These are phyloP conservation scores for Cutaneotrichosporon sp. DNA, from an alignment of 1,284 basidiomycete genomes.

Conservation along the genomic window DNA sequence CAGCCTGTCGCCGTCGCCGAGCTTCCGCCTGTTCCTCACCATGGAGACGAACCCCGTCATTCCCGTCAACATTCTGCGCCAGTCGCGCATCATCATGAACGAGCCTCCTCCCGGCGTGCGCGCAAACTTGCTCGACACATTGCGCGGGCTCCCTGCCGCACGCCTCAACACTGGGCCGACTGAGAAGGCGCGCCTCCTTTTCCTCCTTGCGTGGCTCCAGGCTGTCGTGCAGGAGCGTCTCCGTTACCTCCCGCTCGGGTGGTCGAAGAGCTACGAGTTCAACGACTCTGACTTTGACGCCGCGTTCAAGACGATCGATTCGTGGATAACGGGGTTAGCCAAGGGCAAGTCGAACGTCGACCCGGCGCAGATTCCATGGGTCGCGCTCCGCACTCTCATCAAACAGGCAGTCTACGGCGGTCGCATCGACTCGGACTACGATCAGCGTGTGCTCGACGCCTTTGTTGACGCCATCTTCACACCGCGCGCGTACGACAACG, in stretches of 20 bases:
- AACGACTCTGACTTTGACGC: constrained; percentile 97
- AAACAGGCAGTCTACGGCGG: constrained; percentile 96
- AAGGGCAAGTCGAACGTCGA: constrained; percentile 88
- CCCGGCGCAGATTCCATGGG: constrained; percentile 87
- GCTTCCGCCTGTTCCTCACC: constrained; percentile 92
- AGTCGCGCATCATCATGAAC: constrained; percentile 94
- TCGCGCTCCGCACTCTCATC: constrained; percentile 81
- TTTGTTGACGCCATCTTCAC: constrained; percentile 90
- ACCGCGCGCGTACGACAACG: constrained; percentile 79
- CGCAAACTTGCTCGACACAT: constrained; percentile 86
- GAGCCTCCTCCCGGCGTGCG: constrained; percentile 94
- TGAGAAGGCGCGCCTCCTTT: constrained; percentile 86
- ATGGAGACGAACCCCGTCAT: constrained; percentile 86
- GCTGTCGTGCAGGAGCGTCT: constrained; percentile 92
- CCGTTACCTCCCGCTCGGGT: constrained; percentile 89
- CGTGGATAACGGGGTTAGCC: constrained; percentile 75
- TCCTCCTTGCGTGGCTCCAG: constrained; percentile 97
- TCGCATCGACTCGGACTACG: constrained; percentile 87
- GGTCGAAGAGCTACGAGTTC: constrained; percentile 95
- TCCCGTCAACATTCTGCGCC: constrained; percentile 90
- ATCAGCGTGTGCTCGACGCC: constrained; percentile 83
- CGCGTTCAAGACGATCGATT: constrained; percentile 84
- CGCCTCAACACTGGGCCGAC: constrained; percentile 68
- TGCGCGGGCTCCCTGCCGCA: constrained; percentile 73
- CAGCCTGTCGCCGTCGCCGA: constrained; percentile 78